Conservation (phyloP, 2,329 filamentous ascomycete genomes). For the Cadophora malorum region DNA sequence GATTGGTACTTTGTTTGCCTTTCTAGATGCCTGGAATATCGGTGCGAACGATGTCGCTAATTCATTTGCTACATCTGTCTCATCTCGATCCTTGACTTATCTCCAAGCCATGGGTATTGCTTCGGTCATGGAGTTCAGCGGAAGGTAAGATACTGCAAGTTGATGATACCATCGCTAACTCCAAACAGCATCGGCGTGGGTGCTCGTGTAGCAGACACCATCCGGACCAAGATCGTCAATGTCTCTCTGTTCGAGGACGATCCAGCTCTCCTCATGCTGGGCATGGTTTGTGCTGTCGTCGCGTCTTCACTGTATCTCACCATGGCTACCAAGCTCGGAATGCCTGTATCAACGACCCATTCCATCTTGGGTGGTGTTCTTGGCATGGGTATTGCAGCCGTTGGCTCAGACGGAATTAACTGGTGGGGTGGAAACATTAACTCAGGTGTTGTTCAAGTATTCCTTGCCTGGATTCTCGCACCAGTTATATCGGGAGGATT, state of each 20-base stretch:
- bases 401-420: constrained; percentile 34
- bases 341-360: constrained; percentile 64
- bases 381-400: constrained; percentile 63
- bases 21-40: constrained; percentile 72
- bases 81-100: constrained; percentile 69
- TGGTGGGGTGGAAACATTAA: constrained; percentile 55
- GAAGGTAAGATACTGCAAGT: constrained; percentile 37
- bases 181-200: background rate
- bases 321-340: constrained; percentile 58
- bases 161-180: no score
- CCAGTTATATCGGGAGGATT: constrained; percentile 61
- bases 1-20: constrained; percentile 68
- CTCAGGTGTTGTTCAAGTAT: constrained; percentile 62
- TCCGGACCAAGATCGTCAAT: constrained; percentile 64
- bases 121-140: constrained; percentile 45
- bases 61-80: constrained; percentile 77
- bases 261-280: constrained; percentile 62
- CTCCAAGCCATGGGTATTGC: constrained; percentile 48
- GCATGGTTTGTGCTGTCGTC: constrained; percentile 61
- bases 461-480: constrained; percentile 61
- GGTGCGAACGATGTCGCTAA: constrained; percentile 73
- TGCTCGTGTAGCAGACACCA: constrained; percentile 65
- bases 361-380: constrained; percentile 48
- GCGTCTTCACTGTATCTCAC: constrained; percentile 63
- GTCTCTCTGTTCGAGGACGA: constrained; percentile 53